Conservation (phyloP, 108 stramenopile genomes). For the Aurantiochytrium sp. region DNA sequence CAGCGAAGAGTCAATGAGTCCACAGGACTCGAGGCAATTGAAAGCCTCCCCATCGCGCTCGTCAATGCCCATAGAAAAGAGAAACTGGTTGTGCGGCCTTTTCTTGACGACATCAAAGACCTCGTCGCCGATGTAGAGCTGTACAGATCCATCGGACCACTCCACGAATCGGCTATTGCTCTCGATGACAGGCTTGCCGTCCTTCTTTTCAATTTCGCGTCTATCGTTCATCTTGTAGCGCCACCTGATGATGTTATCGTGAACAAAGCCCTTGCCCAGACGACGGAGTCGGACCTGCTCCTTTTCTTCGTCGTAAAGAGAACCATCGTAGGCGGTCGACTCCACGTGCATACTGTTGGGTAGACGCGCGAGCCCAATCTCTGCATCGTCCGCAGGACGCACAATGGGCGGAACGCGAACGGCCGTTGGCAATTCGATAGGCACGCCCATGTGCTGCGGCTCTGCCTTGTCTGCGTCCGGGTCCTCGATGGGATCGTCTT, state of each 20-base stretch:
- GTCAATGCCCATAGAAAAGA: background rate
- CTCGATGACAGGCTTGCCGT: constrained; percentile 12
- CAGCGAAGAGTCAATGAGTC: background rate
- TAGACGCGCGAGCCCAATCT: constrained; percentile 21
- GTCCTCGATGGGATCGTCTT: background rate
- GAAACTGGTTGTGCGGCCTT: constrained; percentile 9
- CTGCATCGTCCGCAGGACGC: constrained; percentile 1
- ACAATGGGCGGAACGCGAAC: constrained; percentile 20
- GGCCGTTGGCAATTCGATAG: background rate
- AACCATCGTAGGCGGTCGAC: constrained; percentile 30
- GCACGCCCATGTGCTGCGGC: background rate
- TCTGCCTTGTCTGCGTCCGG: background rate
- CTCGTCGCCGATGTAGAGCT: constrained; percentile 36
- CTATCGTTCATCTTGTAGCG: constrained; percentile 25
- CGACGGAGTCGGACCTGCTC: background rate
- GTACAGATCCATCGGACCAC: constrained; percentile 35
- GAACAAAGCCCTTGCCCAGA: background rate
- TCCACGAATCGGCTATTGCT: constrained; percentile 33
- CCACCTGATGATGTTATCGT: constrained; percentile 32
- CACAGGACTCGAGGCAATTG: background rate
- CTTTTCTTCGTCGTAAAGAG: constrained; percentile 27
- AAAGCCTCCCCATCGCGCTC: background rate
- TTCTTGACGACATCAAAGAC: constrained; percentile 27
- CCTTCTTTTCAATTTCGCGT: constrained; percentile 19
- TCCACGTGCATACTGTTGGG: constrained; percentile 35